These are phyloP conservation scores for Aspergillus texensis DNA, from an alignment of 2,329 filamentous ascomycete species.

Conservation along the genomic window DNA sequence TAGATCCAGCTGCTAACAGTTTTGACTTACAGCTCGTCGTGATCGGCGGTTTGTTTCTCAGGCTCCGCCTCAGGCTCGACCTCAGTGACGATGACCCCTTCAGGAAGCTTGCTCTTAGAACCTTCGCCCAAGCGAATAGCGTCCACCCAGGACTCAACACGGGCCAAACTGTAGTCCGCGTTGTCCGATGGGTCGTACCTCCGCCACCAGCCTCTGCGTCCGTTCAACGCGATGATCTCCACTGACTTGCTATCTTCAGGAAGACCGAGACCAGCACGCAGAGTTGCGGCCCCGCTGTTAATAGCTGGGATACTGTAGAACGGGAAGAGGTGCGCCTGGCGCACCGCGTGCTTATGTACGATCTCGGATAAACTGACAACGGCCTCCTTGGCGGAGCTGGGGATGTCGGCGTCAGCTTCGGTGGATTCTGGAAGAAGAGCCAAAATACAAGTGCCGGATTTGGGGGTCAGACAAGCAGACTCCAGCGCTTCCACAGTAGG, in stretches of 20 bases:
- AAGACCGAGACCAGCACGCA: slow-evolving; percentile 67
- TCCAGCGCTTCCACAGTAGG: slow-evolving; percentile 65
- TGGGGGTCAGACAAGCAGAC: slow-evolving; percentile 71
- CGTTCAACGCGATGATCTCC: slow-evolving; percentile 81
- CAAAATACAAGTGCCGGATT: slow-evolving; percentile 81
- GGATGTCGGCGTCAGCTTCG: slow-evolving; percentile 53
- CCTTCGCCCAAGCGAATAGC: slow-evolving; percentile 88
- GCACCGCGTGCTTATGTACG: slow-evolving; percentile 71
- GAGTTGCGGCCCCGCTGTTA: slow-evolving; percentile 57
- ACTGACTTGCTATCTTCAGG: slow-evolving; percentile 52
- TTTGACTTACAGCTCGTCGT: slow-evolving; percentile 46
- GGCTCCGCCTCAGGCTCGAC: slow-evolving; percentile 35
- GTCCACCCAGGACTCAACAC: slow-evolving; percentile 85
- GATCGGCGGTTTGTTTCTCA: slow-evolving; percentile 43
- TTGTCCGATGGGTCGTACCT: slow-evolving; percentile 61
- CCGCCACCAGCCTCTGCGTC: slow-evolving; percentile 83
- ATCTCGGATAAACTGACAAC: slow-evolving; percentile 71
- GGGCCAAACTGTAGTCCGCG: slow-evolving; percentile 56
- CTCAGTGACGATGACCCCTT: slow-evolving; percentile 55
- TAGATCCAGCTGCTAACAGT: not conserved
- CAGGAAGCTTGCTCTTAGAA: slow-evolving; percentile 73
- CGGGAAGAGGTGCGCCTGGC: slow-evolving; percentile 73
- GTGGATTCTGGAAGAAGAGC: slow-evolving; percentile 65
- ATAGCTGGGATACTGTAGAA: slow-evolving; percentile 73
- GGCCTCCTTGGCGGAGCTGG: slow-evolving; percentile 51